Conservation (phyloP, 2,329 filamentous ascomycete genomes). For the Ramularia endophylla region DNA sequence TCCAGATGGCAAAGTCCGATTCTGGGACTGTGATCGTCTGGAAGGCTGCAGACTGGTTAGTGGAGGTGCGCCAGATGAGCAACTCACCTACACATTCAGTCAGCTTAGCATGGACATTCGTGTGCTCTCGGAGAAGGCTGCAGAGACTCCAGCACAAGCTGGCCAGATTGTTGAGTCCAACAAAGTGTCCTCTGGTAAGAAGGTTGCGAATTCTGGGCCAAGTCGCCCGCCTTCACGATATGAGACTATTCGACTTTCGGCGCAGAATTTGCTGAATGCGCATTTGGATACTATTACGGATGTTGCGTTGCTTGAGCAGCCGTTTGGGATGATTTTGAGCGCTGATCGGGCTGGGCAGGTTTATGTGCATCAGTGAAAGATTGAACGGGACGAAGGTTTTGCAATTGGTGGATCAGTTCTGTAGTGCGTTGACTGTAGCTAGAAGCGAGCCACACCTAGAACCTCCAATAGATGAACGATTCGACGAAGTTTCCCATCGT, state of each 20-base stretch:
- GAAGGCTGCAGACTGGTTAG: conserved; percentile 77
- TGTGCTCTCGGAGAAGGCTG: conserved; percentile 33
- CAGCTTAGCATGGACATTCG: conserved; percentile 37
- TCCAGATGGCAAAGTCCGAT: conserved; percentile 83
- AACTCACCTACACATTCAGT: conserved; percentile 60
- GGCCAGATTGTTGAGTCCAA: conserved; percentile 22
- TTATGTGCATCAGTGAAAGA: conserved; percentile 63
- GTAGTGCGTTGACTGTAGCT: no score
- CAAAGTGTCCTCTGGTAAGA: conserved; percentile 33
- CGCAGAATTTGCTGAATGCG: conserved; percentile 76
- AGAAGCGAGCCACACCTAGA: no score
- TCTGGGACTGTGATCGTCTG: conserved; percentile 80
- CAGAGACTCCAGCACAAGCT: conserved; percentile 12
- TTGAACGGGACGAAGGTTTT: no score
- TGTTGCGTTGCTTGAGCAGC: conserved; percentile 78
- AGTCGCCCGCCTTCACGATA: conserved; percentile 63
- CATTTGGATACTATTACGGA: conserved; percentile 87
- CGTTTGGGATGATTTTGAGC: conserved; percentile 88
- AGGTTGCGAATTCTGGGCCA: conserved; percentile 9
- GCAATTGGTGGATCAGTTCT: no score
- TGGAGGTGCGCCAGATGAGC: conserved; percentile 58
- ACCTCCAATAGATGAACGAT: no score
- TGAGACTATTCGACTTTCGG: conserved; percentile 80
- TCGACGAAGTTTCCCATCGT: no score
- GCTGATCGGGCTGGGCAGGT: conserved; percentile 85